A percentile compares a stretch with the other conserved stretches of the same genome.
Conservation (phyloP, 345 rosid genomes). For the Camelina hispida region DNA sequence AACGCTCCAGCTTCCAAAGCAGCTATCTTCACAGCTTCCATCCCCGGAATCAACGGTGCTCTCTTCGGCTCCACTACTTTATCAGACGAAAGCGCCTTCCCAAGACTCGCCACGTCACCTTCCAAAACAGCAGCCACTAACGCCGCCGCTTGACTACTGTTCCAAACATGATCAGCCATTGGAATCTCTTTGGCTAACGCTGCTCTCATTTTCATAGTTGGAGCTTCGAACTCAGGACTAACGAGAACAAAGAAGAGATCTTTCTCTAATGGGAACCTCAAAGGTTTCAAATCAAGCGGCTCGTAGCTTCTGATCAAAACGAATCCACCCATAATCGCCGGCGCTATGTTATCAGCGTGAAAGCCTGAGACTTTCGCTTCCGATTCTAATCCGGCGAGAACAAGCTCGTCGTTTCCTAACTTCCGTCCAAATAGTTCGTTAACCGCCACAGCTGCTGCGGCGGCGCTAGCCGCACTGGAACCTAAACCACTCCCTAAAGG, state of each 20-base stretch:
- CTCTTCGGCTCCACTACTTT: conserved; percentile 86
- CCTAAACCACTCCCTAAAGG: conserved; percentile 78
- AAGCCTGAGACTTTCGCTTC: conserved; percentile 93
- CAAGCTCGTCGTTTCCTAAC: conserved; percentile 54
- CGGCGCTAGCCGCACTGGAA: conserved; percentile 89
- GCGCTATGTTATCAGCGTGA: conserved; percentile 89
- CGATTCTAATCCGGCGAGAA: conserved; percentile 77
- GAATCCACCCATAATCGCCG: conserved; percentile 87
- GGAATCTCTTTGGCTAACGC: conserved; percentile 69
- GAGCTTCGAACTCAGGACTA: conserved; percentile 84
- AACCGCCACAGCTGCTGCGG: conserved; percentile 86
- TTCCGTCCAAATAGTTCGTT: conserved; percentile 74
- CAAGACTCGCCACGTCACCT: conserved; percentile 67
- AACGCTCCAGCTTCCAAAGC: conserved; percentile 74
- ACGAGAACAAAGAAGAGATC: conserved; percentile 71
- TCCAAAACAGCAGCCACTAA: conserved; percentile 70
- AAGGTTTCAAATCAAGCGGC: conserved; percentile 64
- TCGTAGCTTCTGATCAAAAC: conserved; percentile 74
- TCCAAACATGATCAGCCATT: conserved; percentile 86
- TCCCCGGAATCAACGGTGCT: conserved; percentile 85
- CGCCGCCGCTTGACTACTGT: conserved; percentile 85
- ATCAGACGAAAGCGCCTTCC: conserved; percentile 74
- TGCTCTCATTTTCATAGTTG: conserved; percentile 88
- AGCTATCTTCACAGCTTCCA: conserved; percentile 79
- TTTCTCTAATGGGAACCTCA: conserved; percentile 57